Evolutionary conservation across 169 alveolate genomes (phyloP).

Genomic region (Toxoplasma gondii): DNA sequence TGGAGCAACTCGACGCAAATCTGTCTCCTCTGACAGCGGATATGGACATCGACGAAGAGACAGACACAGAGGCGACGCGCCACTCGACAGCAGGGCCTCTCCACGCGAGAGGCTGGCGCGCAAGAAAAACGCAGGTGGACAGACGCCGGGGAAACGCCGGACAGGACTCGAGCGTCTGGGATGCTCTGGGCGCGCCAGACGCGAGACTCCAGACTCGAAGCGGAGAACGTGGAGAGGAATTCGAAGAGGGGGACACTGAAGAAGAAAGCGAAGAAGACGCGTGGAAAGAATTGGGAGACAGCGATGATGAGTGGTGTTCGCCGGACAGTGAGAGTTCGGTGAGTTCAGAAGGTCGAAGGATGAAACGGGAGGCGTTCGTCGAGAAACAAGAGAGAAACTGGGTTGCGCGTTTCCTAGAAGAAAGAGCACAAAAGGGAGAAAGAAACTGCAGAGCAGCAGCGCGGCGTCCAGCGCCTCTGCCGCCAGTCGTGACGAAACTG

Average conservation of each 20-base stretch:
- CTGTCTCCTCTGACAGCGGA: background rate
- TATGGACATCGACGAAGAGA: background rate
- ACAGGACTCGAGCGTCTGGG: background rate
- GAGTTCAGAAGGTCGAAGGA: too few relatives aligned
- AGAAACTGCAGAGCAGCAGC: background rate
- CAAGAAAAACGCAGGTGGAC: too few relatives aligned
- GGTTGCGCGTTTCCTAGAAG: conserved; percentile 1
- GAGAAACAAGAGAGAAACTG: background rate
- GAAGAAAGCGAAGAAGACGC: background rate
- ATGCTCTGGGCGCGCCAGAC: too few relatives aligned
- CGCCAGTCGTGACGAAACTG: background rate
- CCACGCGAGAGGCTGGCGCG: background rate
- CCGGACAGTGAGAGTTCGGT: too few relatives aligned
- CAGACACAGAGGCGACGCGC: background rate
- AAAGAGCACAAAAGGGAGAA: background rate
- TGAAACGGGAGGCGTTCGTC: background rate
- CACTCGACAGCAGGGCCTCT: background rate
- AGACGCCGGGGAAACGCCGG: too few relatives aligned
- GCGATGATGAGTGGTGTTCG: too few relatives aligned
- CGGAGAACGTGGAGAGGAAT: background rate
- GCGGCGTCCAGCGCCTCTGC: background rate
- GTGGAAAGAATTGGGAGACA: background rate
- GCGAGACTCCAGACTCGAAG: too few relatives aligned
- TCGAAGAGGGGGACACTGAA: background rate
- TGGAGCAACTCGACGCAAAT: background rate